These are phyloP conservation scores for Polygonum maritimum DNA, from an alignment of 148 eudicot species.

Conservation along the genomic window DNA sequence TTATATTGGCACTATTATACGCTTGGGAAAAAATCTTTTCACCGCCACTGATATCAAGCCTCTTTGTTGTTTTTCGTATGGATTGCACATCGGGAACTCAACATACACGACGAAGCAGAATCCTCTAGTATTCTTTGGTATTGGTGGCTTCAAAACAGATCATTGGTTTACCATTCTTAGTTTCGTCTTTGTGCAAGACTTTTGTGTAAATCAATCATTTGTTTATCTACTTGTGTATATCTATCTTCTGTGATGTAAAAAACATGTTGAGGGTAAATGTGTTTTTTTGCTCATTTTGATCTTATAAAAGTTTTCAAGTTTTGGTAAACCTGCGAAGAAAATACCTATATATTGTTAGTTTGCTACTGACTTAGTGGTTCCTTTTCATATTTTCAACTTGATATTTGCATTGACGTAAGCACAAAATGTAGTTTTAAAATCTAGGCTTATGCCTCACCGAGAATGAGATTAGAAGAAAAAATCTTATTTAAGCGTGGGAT, in stretches of 20 bases:
- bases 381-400: no score
- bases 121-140: not conserved
- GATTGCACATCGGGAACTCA: not conserved
- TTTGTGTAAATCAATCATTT: not conserved
- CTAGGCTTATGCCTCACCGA: no score
- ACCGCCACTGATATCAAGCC: not conserved
- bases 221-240: not conserved
- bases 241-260: not conserved
- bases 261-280: not conserved
- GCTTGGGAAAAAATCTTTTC: not conserved
- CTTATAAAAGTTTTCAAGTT: not conserved
- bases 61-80: not conserved
- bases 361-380: no score
- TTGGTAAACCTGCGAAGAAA: not conserved
- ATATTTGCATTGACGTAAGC: no score
- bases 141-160: not conserved
- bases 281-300: not conserved
- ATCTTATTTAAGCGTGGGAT: no score
- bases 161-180: not conserved
- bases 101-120: no score
- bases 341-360: no score
- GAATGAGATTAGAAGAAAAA: no score
- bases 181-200: conserved; percentile 5
- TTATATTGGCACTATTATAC: not conserved
- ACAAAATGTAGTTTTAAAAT: no score